Conservation (phyloP, 176 grass and related monocot genomes). For the Aegilops longissima region DNA sequence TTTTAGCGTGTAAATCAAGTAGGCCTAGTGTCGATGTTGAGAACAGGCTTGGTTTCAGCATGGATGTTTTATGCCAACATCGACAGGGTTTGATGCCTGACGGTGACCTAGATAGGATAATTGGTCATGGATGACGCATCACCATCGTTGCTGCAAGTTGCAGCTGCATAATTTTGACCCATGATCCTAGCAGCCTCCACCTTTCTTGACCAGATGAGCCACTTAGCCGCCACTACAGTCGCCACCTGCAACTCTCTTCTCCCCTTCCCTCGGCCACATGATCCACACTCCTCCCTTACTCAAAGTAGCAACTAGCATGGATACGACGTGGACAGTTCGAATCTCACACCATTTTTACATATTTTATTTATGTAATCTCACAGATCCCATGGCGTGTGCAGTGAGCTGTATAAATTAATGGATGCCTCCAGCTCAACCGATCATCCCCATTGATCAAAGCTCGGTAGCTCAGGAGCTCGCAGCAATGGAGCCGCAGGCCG, state of each 20-base stretch:
- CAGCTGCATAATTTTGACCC: not conserved
- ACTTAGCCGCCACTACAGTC: not conserved
- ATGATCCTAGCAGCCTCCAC: not conserved
- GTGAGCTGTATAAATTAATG: not conserved
- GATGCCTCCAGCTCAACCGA: not conserved
- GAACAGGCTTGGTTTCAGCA: no score
- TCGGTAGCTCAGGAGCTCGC: accelerated
- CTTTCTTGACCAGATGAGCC: not conserved
- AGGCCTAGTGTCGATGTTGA: no score
- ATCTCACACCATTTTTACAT: not conserved
- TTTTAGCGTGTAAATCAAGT: no score
- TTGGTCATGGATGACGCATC: not conserved
- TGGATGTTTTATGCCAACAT: no score
- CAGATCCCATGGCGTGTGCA: not conserved
- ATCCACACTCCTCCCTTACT: not conserved
- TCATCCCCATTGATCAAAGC: not conserved
- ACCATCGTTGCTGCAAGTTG: not conserved
- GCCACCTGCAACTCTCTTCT: not conserved
- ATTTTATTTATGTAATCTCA: not conserved
- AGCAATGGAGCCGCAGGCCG: not conserved
- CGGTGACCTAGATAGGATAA: not conserved
- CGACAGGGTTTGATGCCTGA: not conserved
- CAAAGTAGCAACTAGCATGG: not conserved
- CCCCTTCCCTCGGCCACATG: not conserved
- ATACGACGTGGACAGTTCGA: not conserved